Conservation (phyloP, 768 basidiomycete species). For the Hysterangium stoloniferum region DNA sequence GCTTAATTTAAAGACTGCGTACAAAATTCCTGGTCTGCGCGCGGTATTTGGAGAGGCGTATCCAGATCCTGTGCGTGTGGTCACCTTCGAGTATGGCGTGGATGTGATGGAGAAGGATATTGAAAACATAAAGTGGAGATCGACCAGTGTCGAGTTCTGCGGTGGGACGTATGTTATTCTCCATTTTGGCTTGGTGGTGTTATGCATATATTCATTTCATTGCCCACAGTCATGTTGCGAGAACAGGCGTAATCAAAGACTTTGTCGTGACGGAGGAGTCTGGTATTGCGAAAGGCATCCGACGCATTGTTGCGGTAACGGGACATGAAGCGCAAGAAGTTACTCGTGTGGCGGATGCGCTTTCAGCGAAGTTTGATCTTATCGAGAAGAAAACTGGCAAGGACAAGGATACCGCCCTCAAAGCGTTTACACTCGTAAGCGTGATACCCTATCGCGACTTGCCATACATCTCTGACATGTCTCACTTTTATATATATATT, state of each 20-base stretch:
- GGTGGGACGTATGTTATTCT: slow-evolving; percentile 78
- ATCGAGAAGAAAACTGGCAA: slow-evolving; percentile 57
- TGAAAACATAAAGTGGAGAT: slow-evolving; percentile 84
- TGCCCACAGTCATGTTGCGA: slow-evolving; percentile 71
- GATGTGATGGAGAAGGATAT: slow-evolving; percentile 83
- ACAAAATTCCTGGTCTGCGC: slow-evolving; percentile 85
- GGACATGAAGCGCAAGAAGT: slow-evolving; percentile 88
- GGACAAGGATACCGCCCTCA: slow-evolving; percentile 83
- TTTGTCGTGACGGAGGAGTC: slow-evolving; percentile 93
- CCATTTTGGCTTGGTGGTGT: background rate
- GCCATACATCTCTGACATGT: slow-evolving; percentile 4
- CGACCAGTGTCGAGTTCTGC: slow-evolving; percentile 93
- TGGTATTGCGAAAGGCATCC: slow-evolving; percentile 96
- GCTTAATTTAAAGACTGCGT: slow-evolving; percentile 65
- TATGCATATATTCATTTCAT: slow-evolving; percentile 1
- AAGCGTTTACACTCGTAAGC: slow-evolving; percentile 68
- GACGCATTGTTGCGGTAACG: slow-evolving; percentile 89
- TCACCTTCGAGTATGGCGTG: slow-evolving; percentile 80
- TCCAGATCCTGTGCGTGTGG: slow-evolving; percentile 95
- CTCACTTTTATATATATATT: too few species aligned
- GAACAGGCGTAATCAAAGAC: slow-evolving; percentile 95
- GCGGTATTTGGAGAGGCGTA: slow-evolving; percentile 98
- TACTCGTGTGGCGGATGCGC: slow-evolving; percentile 53
- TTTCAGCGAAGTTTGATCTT: slow-evolving; percentile 54
- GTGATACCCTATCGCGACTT: background rate